These are phyloP conservation scores for Candida sanyiensis DNA, from an alignment of 805 yeast species.

Conservation along the genomic window DNA sequence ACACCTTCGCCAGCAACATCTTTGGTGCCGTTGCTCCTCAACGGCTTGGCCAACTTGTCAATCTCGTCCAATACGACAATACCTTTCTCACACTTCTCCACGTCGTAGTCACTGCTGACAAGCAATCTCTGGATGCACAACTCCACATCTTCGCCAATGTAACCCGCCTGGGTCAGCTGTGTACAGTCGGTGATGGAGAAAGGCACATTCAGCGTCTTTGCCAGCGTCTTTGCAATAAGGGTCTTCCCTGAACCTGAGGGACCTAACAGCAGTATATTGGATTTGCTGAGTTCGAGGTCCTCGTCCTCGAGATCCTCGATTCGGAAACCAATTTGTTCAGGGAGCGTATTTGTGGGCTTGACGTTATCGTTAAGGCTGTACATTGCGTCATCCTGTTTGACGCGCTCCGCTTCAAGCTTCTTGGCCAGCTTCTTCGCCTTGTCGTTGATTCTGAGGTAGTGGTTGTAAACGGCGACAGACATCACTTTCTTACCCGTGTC, in stretches of 20 bases:
- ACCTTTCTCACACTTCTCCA: slow-evolving; percentile 48
- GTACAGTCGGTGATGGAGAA: slow-evolving; percentile 58
- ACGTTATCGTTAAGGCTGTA: slow-evolving; percentile 20
- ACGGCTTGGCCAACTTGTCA: slow-evolving; percentile 49
- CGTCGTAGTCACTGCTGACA: slow-evolving; percentile 45
- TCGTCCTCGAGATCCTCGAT: slow-evolving; percentile 28
- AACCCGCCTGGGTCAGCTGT: slow-evolving; percentile 58
- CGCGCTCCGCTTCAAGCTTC: slow-evolving; percentile 23
- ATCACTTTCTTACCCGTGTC: slow-evolving; percentile 50
- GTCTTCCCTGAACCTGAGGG: slow-evolving; percentile 65
- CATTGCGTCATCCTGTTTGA: slow-evolving; percentile 27
- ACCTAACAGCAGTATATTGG: slow-evolving; percentile 50
- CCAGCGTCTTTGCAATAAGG: slow-evolving; percentile 48
- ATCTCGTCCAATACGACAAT: slow-evolving; percentile 56
- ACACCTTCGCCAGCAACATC: slow-evolving; percentile 65
- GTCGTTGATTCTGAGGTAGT: slow-evolving; percentile 45
- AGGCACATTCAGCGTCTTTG: slow-evolving; percentile 47
- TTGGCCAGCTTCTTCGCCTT: slow-evolving; percentile 29
- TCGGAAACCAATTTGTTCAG: slow-evolving; percentile 29
- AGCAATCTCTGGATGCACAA: slow-evolving; percentile 48
- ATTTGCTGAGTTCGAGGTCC: slow-evolving; percentile 45
- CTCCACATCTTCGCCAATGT: slow-evolving; percentile 61
- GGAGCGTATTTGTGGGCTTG: slow-evolving; percentile 21
- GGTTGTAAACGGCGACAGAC: slow-evolving; percentile 57
- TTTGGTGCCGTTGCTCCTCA: slow-evolving; percentile 41